Conservation (phyloP, 768 basidiomycete genomes). For the Hirschioporus abietinus region DNA sequence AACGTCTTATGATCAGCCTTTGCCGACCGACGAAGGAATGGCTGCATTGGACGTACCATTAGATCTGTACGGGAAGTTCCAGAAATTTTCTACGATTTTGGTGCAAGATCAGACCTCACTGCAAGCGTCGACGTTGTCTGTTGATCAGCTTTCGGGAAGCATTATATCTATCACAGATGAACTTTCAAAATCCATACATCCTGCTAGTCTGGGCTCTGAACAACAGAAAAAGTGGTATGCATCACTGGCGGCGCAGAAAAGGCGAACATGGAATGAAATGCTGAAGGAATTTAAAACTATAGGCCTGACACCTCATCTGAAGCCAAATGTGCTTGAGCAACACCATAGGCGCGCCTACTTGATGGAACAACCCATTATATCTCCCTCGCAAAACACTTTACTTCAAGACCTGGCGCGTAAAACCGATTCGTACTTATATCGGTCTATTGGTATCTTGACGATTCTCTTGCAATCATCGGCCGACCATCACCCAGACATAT, state of each 20-base stretch:
- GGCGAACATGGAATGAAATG: slow-evolving; percentile 87
- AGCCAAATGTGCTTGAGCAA: slow-evolving; percentile 58
- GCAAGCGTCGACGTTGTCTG: background rate
- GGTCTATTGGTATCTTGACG: slow-evolving; percentile 61
- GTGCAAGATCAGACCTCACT: background rate
- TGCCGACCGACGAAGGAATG: background rate
- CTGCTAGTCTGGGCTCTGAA: slow-evolving; percentile 29
- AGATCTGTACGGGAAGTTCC: background rate
- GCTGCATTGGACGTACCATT: background rate
- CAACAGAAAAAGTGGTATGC: slow-evolving; percentile 62
- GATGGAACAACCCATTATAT: slow-evolving; percentile 49
- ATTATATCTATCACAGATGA: background rate
- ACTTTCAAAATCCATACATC: background rate
- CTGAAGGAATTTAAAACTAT: slow-evolving; percentile 80
- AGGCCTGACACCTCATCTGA: slow-evolving; percentile 69
- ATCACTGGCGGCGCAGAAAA: slow-evolving; percentile 72
- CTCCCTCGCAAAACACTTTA: slow-evolving; percentile 12
- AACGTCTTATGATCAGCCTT: background rate
- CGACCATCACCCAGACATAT: slow-evolving; percentile 74
- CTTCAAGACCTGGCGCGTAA: slow-evolving; percentile 25
- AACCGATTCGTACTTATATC: slow-evolving; percentile 58
- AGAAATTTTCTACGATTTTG: background rate
- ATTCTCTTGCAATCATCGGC: slow-evolving; percentile 55
- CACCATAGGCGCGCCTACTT: slow-evolving; percentile 58
- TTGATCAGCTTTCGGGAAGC: background rate